phyloP scores from a whole-genome alignment of 2,329 filamentous ascomycete genomes.

The Aureobasidium pullulans region DNA sequence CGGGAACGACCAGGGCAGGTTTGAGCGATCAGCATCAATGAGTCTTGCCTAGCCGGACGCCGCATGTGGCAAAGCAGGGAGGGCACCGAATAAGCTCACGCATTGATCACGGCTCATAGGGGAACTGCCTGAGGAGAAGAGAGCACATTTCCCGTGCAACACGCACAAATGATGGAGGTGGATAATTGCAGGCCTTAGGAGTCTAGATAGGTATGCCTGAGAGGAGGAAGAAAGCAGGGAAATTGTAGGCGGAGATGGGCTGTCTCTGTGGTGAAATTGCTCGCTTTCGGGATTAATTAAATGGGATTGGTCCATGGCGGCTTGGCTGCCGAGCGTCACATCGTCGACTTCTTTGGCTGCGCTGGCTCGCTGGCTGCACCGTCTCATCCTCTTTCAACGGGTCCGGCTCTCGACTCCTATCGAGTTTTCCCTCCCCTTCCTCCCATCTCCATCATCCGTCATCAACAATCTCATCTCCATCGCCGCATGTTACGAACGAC shows the following conservation, averaged over 20 bases:
- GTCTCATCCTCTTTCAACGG: slow-evolving; percentile 1
- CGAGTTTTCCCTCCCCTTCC: slow-evolving; percentile 5
- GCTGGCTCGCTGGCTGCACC: not conserved
- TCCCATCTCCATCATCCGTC: slow-evolving; percentile 14
- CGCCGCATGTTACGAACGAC: slow-evolving; percentile 13
- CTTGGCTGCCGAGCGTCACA: not conserved
- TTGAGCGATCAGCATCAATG: not conserved
- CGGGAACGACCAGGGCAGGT: not conserved
- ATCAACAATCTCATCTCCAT: slow-evolving; percentile 13
- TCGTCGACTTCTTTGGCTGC: not conserved
- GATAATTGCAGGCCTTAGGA: too few species aligned
- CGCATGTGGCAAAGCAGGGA: slow-evolving; percentile 6
- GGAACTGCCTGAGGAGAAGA: not conserved
- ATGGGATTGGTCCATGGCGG: not conserved
- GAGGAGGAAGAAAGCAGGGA: not conserved
- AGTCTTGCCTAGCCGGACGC: slow-evolving; percentile 3
- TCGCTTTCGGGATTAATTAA: not conserved
- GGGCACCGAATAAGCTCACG: slow-evolving; percentile 1
- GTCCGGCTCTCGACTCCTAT: slow-evolving; percentile 10
- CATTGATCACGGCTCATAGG: not conserved
- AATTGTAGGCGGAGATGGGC: not conserved
- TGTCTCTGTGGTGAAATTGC: not conserved
- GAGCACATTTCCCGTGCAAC: not conserved
- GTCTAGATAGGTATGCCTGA: not conserved
- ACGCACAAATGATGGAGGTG: not conserved